Base-by-base conservation (phyloP, 2,329 filamentous ascomycete genomes). In the Epichloe brachyelytri region DNA sequence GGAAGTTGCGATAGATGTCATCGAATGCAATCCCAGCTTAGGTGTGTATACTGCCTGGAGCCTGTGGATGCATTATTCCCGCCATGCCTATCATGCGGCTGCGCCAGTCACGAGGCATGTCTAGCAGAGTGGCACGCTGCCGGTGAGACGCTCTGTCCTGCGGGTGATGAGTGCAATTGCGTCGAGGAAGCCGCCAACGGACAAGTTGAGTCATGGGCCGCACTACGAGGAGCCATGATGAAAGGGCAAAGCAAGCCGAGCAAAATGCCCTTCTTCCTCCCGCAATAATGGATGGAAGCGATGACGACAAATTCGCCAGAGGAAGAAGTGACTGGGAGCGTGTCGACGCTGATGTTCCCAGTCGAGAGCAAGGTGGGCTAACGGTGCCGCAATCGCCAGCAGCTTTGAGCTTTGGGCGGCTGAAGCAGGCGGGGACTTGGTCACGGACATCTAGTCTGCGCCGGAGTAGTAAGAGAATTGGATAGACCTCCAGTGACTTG, bases 111-210 rank as follows among this genome's bases (percentile, higher is more conserved):
- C 61, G 75, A 80, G 44, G 63, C 68, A 8, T 85, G 81, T 55
- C 69, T 80, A 15, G 71, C 71, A 2, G 76, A 79, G 58, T 82
- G 79, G 78, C 76, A 80, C 56, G 72, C 69, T 6, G 71, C 72
- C 5, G 76, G 76, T 20, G 77, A 80, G 62, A 73, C 66, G 1
- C 64, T 74, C 45, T 85, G 81, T 51, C 78, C 80, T 0, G 80
- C 78, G 0, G 80, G 80, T 1, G 81, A 83, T 58, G 81, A 83
- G 60, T 85, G 81, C 59, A 70, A 77, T 53, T 85, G 81, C 57
- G 70, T 75, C 0, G 70, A 75, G 14, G 75, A 82, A 55, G 79
- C 80, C 1, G 70, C 68, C 51, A 72, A 68, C 45, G 79, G 78
- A 1, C 70, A 79, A 40, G 74, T 83, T 8, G 80, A 83, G 62